Conservation (phyloP, 2,329 filamentous ascomycete species). For the Penicillium aurantiogriseum region DNA sequence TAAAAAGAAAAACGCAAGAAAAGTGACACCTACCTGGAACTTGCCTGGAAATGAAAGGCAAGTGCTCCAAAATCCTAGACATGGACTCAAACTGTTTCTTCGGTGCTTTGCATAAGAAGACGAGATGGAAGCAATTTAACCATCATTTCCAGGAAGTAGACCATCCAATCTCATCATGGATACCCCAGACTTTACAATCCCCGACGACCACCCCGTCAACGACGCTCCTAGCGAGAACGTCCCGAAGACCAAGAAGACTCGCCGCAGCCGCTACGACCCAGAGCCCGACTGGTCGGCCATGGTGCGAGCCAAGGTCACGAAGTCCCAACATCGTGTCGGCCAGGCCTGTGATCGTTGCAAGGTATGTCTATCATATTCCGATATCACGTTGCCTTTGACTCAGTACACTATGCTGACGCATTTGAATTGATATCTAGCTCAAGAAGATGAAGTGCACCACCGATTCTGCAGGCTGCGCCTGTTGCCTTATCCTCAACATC, state of each 20-base stretch:
- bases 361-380: slow-evolving; percentile 15
- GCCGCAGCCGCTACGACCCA: slow-evolving; percentile 21
- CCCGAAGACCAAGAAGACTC: slow-evolving; percentile 16
- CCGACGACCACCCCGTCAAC: slow-evolving; percentile 16
- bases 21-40: neutral
- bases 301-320: slow-evolving; percentile 17
- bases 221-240: slow-evolving; percentile 32
- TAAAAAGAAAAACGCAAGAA: neutral
- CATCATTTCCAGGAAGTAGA: neutral
- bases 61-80: neutral
- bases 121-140: neutral
- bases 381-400: too few relatives aligned
- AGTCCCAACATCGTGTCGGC: slow-evolving; percentile 15
- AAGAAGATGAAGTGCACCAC: slow-evolving; percentile 29
- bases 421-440: slow-evolving; percentile 8
- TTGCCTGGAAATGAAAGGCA: slow-evolving; percentile 3
- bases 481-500: slow-evolving; percentile 12
- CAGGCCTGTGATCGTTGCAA: slow-evolving; percentile 34
- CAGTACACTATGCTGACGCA: neutral
- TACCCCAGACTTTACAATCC: neutral
- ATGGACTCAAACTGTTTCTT: neutral
- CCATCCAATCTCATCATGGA: neutral
- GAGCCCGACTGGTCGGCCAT: slow-evolving; percentile 26
- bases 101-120: slow-evolving; percentile 3
- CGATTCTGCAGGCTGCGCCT: slow-evolving; percentile 16